These are phyloP conservation scores for Pichia scutulata DNA, from an alignment of 805 yeast genomes.

Conservation along the genomic window DNA sequence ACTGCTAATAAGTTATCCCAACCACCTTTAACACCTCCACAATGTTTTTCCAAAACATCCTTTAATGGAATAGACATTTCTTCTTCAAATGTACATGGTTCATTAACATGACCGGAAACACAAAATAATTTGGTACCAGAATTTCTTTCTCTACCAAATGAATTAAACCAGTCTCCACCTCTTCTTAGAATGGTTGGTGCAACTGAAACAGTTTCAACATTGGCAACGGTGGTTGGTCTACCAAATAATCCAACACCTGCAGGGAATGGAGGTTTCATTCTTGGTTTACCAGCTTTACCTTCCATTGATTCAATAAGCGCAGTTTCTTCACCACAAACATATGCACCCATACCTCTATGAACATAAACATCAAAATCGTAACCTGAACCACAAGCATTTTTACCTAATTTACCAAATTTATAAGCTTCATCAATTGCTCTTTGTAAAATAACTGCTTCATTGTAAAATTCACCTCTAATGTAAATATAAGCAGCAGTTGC, in stretches of 20 bases:
- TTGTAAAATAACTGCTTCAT: conserved; percentile 69
- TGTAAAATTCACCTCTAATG: conserved; percentile 85
- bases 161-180: conserved; percentile 82
- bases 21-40: conserved; percentile 88
- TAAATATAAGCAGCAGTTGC: conserved; percentile 90
- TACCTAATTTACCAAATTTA: conserved; percentile 70
- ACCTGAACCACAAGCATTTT: conserved; percentile 82
- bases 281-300: conserved; percentile 91
- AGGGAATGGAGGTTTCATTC: conserved; percentile 92
- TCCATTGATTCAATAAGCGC: conserved; percentile 82
- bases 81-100: conserved; percentile 89
- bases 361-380: conserved; percentile 75
- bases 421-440: conserved; percentile 84
- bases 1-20: conserved; percentile 88
- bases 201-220: conserved; percentile 86
- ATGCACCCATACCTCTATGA: conserved; percentile 93
- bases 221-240: conserved; percentile 85
- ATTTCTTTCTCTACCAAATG: conserved; percentile 81
- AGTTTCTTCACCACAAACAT: conserved; percentile 89
- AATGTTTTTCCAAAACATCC: conserved; percentile 78
- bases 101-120: conserved; percentile 85
- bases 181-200: conserved; percentile 85
- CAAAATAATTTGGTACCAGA: conserved; percentile 78
- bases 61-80: conserved; percentile 86
- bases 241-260: conserved; percentile 91